Evolutionary conservation across 108 stramenopile genomes (phyloP).

Genomic region (Aurantiochytrium sp.): DNA sequence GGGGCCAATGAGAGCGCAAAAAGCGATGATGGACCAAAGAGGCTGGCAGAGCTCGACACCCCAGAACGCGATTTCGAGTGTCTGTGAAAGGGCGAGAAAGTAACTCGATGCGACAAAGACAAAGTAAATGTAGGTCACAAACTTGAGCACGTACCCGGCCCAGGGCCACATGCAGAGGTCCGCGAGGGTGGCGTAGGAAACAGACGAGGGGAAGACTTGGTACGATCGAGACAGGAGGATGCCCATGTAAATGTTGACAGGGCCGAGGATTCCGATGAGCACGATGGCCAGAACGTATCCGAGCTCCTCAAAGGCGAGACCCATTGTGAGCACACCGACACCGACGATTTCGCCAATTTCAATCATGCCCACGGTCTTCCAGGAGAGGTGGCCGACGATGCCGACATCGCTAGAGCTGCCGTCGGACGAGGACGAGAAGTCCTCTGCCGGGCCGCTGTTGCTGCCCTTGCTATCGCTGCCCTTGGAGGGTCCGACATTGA

Average conservation of each 20-base stretch:
- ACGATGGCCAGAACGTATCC: not conserved
- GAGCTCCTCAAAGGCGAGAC: not conserved
- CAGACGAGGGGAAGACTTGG: not conserved
- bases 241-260: not conserved
- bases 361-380: not conserved
- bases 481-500: not conserved
- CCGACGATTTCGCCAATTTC: not conserved
- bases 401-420: too few relatives aligned
- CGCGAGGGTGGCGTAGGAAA: not conserved
- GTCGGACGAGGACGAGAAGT: not conserved
- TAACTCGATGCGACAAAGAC: not conserved
- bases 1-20: not conserved
- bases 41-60: not conserved
- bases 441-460: not conserved
- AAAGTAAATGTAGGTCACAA: not conserved
- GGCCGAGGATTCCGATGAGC: not conserved
- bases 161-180: not conserved
- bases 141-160: not conserved
- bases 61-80: not conserved
- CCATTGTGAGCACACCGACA: not conserved
- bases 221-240: not conserved
- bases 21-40: not conserved
- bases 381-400: too few relatives aligned
- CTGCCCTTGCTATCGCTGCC: not conserved
- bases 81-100: not conserved